Evolutionary conservation across 805 yeast species (phyloP).

Genomic region (Candida saitoana): DNA sequence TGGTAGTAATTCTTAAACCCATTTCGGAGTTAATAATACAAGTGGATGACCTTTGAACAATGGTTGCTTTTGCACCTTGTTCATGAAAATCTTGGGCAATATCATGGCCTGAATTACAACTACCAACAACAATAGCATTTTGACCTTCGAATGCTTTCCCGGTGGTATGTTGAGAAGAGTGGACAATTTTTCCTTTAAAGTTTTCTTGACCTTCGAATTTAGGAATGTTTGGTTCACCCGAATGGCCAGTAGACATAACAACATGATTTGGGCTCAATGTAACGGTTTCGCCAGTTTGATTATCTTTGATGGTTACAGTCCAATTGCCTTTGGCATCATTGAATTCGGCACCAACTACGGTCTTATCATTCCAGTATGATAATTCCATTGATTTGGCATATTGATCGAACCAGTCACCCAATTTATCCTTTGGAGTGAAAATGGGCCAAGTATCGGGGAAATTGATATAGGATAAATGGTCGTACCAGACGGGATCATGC

Average conservation of each 20-base stretch:
- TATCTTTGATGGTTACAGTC: slow-evolving; percentile 25
- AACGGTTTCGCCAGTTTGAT: slow-evolving; percentile 19
- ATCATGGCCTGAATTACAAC: slow-evolving; percentile 46
- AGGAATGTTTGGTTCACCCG: slow-evolving; percentile 45
- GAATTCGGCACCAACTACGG: slow-evolving; percentile 27
- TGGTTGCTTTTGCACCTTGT: slow-evolving; percentile 41
- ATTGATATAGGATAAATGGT: slow-evolving; percentile 37
- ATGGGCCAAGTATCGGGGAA: slow-evolving; percentile 42
- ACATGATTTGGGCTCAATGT: slow-evolving; percentile 32
- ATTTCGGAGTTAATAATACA: slow-evolving; percentile 36
- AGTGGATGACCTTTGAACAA: slow-evolving; percentile 45
- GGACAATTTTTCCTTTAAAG: slow-evolving; percentile 37
- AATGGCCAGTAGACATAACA: slow-evolving; percentile 44
- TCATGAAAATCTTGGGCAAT: slow-evolving; percentile 43
- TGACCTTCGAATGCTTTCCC: slow-evolving; percentile 40
- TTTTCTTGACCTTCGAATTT: slow-evolving; percentile 32
- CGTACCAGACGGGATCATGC: slow-evolving; percentile 45
- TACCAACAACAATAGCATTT: slow-evolving; percentile 42
- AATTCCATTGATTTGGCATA: slow-evolving; percentile 41
- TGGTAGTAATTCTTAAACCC: slow-evolving; percentile 26
- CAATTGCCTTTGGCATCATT: slow-evolving; percentile 16
- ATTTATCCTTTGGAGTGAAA: slow-evolving; percentile 42
- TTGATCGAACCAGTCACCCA: slow-evolving; percentile 41
- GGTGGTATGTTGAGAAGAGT: slow-evolving; percentile 40
- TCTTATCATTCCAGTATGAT: slow-evolving; percentile 22